phyloP scores from a whole-genome alignment of 345 rosid species.

The Brassica juncea region DNA sequence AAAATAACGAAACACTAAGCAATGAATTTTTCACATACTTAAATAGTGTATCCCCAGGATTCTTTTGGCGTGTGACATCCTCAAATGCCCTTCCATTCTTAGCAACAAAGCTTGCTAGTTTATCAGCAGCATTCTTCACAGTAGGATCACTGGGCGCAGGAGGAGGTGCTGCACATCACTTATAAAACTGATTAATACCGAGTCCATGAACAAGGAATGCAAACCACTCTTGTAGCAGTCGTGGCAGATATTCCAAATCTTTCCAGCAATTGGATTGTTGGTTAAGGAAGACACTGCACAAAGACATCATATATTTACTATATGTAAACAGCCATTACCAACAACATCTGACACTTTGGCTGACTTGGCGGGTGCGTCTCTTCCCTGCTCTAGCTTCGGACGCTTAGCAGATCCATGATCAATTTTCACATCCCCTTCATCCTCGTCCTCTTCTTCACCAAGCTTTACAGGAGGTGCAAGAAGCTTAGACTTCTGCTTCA shows the following conservation, averaged over 20 bases:
- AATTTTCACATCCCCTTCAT: constrained; percentile 54
- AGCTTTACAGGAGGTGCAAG: constrained; percentile 80
- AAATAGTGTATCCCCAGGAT: constrained; percentile 96
- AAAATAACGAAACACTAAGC: constrained; percentile 15
- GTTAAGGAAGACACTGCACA: constrained; percentile 84
- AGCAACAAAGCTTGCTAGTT: constrained; percentile 96
- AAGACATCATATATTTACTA: constrained; percentile 27
- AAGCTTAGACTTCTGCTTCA: constrained; percentile 94
- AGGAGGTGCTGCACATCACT: constrained; percentile 99
- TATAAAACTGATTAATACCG: constrained; percentile 99
- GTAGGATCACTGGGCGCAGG: constrained; percentile 79
- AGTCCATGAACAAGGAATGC: constrained; percentile 97
- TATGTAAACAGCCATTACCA: constrained; percentile 79
- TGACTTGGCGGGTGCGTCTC: constrained; percentile 50
- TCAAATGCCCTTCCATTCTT: constrained; percentile 97
- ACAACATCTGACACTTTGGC: constrained; percentile 62
- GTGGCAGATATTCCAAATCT: constrained; percentile 88
- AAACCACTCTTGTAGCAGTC: constrained; percentile 96
- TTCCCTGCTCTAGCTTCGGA: constrained; percentile 59
- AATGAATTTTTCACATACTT: constrained; percentile 52
- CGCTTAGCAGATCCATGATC: constrained; percentile 56
- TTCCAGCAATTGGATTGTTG: constrained; percentile 88
- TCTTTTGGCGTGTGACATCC: constrained; percentile 83
- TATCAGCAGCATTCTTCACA: constrained; percentile 98
- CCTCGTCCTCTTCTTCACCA: constrained; percentile 80